These are phyloP conservation scores for Trichophyton verrucosum DNA, from an alignment of 2,329 filamentous ascomycete genomes.

Conservation along the genomic window DNA sequence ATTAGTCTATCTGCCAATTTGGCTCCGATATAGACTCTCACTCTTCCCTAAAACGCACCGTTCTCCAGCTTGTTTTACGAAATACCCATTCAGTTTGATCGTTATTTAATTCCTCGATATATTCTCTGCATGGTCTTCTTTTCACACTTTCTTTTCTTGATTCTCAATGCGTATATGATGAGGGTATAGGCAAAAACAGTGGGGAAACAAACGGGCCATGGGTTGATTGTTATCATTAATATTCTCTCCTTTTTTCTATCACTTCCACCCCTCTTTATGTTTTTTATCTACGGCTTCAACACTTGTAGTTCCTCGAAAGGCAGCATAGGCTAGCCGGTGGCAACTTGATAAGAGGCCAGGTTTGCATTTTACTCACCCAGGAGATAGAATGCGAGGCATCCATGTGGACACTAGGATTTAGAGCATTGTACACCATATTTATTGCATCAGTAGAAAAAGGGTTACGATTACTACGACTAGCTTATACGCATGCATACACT, in stretches of 20 bases:
- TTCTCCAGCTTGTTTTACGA: conserved; percentile 2
- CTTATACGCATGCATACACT: neutral
- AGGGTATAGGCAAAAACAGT: neutral
- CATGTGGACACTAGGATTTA: neutral
- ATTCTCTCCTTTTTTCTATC: neutral
- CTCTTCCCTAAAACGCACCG: neutral
- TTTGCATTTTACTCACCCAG: neutral
- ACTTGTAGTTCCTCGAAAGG: neutral
- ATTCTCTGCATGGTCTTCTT: neutral
- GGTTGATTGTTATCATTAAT: neutral
- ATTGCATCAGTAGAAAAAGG: neutral
- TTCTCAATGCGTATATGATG: conserved; percentile 2
- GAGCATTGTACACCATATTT: neutral
- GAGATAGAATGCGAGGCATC: neutral
- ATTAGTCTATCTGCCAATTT: neutral
- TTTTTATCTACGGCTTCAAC: neutral
- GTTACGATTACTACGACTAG: neutral
- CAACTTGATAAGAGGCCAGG: neutral
- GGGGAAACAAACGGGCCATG: neutral
- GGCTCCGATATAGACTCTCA: neutral
- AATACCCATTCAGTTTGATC: conserved; percentile 6
- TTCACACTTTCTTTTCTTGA: neutral
- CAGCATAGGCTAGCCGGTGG: neutral
- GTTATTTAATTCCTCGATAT: neutral
- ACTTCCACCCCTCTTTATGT: neutral